Conservation (phyloP, 352 stramenopile species). For the Albugo laibachii region DNA sequence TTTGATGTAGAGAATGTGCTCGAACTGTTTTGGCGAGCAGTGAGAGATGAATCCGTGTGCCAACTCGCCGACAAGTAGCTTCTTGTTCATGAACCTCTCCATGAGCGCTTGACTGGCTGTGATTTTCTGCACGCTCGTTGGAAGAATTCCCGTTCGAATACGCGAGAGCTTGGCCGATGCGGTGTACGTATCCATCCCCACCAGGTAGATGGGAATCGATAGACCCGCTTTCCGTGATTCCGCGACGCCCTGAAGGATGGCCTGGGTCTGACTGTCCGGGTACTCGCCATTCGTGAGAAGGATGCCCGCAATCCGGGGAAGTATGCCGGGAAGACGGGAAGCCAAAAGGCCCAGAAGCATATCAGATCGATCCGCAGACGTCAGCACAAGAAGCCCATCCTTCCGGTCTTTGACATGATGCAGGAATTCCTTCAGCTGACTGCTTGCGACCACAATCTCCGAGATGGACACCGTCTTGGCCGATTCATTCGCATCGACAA, state of each 20-base stretch:
- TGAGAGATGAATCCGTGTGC: constrained; percentile 35
- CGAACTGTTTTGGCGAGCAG: constrained; percentile 65
- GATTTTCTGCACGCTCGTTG: constrained; percentile 49
- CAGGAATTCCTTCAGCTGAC: constrained; percentile 52
- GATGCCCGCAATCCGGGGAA: constrained; percentile 47
- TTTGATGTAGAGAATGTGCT: constrained; percentile 73
- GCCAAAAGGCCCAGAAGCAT: constrained; percentile 46
- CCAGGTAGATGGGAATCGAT: constrained; percentile 54
- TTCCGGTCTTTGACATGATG: constrained; percentile 59
- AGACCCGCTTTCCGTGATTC: constrained; percentile 40
- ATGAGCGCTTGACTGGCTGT: constrained; percentile 40
- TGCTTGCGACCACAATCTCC: constrained; percentile 39
- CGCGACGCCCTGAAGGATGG: constrained; percentile 48
- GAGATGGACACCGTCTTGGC: constrained; percentile 54
- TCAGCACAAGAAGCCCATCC: constrained; percentile 54
- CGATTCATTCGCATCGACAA: constrained; percentile 36
- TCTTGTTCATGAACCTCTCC: constrained; percentile 39
- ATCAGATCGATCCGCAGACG: constrained; percentile 49
- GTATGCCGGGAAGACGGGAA: constrained; percentile 37
- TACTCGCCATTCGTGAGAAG: constrained; percentile 60
- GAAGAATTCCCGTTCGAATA: constrained; percentile 47
- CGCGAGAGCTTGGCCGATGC: constrained; percentile 29
- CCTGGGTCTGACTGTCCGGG: constrained; percentile 44
- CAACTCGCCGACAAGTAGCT: constrained; percentile 41
- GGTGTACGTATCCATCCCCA: constrained; percentile 39